phyloP scores from a whole-genome alignment of 495 filamentous ascomycete species.

The Talaromyces trachyspermus region DNA sequence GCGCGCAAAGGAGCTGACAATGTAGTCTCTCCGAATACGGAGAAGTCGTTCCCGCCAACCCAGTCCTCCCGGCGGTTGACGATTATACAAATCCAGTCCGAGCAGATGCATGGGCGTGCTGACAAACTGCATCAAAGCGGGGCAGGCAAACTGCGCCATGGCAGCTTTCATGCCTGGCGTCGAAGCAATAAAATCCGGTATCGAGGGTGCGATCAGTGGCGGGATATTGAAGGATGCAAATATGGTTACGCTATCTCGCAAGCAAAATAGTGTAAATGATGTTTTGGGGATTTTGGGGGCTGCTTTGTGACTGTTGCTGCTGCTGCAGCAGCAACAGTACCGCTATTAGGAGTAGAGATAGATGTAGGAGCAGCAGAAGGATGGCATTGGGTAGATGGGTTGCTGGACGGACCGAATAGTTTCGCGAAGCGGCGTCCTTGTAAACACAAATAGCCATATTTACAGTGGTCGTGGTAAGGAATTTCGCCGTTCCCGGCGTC shows the following conservation, averaged over 20 bases:
- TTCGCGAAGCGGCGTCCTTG: slow-evolving; percentile 86
- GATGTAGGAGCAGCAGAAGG: slow-evolving; percentile 18
- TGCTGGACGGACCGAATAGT: slow-evolving; percentile 57
- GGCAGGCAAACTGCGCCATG: slow-evolving; percentile 72
- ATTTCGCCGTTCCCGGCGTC: slow-evolving; percentile 72
- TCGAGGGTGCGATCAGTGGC: slow-evolving; percentile 53
- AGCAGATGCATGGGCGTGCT: slow-evolving; percentile 85
- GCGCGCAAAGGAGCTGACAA: slow-evolving; percentile 65
- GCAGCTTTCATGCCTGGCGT: slow-evolving; percentile 48
- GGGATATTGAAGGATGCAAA: slow-evolving; percentile 93
- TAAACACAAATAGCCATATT: slow-evolving; percentile 89
- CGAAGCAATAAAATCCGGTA: slow-evolving; percentile 40
- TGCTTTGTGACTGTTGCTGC: slow-evolving; percentile 4
- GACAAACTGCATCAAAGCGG: slow-evolving; percentile 71
- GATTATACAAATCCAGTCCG: slow-evolving; percentile 86
- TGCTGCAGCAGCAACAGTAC: slow-evolving; percentile 39
- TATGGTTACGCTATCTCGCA: slow-evolving; percentile 84
- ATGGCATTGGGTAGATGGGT: slow-evolving; percentile 8
- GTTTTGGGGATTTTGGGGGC: slow-evolving; percentile 31
- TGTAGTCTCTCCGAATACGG: slow-evolving; percentile 69
- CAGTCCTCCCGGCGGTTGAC: slow-evolving; percentile 38
- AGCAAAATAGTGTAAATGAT: slow-evolving; percentile 72
- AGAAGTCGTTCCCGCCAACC: slow-evolving; percentile 51
- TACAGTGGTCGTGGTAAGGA: slow-evolving; percentile 69
- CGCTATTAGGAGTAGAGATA: slow-evolving; percentile 52